Evolutionary conservation across 2,329 filamentous ascomycete species (phyloP).

Genomic region (Aspergillus quadrilineatus): DNA sequence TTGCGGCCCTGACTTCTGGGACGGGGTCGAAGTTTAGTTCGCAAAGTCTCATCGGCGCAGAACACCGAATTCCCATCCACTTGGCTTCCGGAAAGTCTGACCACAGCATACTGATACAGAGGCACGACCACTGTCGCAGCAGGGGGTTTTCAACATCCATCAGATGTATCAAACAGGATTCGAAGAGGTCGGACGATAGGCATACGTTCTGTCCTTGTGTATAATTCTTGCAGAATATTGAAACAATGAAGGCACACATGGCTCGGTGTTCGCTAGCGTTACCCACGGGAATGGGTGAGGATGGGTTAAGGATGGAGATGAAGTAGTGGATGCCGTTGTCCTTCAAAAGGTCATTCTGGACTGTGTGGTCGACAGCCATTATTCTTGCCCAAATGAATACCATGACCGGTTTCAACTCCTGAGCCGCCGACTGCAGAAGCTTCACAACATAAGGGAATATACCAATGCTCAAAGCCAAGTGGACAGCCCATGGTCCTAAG

Average conservation of each 20-base stretch:
- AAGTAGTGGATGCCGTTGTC: slow-evolving; percentile 98
- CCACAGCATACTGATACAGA: slow-evolving; percentile 96
- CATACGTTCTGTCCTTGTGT: slow-evolving; percentile 89
- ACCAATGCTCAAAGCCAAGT: slow-evolving; percentile 92
- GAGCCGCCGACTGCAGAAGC: slow-evolving; percentile 87
- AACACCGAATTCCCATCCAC: slow-evolving; percentile 89
- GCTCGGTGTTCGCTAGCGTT: slow-evolving; percentile 94
- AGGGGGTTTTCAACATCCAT: slow-evolving; percentile 83
- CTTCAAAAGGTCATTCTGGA: slow-evolving; percentile 90
- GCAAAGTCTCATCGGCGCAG: slow-evolving; percentile 77
- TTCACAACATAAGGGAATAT: slow-evolving; percentile 99
- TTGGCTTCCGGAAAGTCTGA: slow-evolving; percentile 87
- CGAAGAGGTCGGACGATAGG: slow-evolving; percentile 85
- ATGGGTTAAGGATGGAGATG: slow-evolving; percentile 83
- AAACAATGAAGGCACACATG: slow-evolving; percentile 97
- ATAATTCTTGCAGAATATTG: slow-evolving; percentile 95
- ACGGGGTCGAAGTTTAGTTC: slow-evolving; percentile 80
- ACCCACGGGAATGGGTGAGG: slow-evolving; percentile 76
- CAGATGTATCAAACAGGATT: slow-evolving; percentile 79
- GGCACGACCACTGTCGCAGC: slow-evolving; percentile 89
- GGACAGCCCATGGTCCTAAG: slow-evolving; percentile 96
- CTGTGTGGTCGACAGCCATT: slow-evolving; percentile 89
- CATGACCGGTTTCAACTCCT: slow-evolving; percentile 96
- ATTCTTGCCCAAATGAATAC: slow-evolving; percentile 99
- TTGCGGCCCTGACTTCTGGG: slow-evolving; percentile 88